These are phyloP conservation scores for Ophiorrhiza pumila DNA, from an alignment of 257 asterid genomes.

Conservation along the genomic window DNA sequence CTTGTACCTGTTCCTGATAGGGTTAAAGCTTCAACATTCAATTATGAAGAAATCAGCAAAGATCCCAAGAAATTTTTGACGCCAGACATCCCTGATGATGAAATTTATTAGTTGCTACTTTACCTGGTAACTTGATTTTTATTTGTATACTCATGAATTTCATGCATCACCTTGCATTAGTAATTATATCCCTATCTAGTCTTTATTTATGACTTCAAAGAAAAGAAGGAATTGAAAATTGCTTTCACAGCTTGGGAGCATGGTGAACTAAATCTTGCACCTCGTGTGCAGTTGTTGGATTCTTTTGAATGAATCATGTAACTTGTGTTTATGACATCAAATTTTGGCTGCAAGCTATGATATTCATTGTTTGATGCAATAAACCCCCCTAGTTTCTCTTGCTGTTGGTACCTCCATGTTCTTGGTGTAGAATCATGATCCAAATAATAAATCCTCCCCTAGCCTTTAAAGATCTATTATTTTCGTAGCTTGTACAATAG, in stretches of 20 bases:
- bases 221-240: background rate
- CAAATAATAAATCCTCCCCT: background rate
- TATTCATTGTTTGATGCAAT: background rate
- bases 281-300: background rate
- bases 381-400: background rate
- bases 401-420: background rate
- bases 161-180: background rate
- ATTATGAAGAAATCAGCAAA: constrained; percentile 54
- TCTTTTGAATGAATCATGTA: background rate
- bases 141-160: background rate
- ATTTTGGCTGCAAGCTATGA: too few relatives aligned
- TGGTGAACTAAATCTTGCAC: background rate
- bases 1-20: constrained; percentile 74
- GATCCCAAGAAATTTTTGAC: constrained; percentile 55
- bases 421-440: background rate
- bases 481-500: background rate
- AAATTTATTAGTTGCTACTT: constrained; percentile 51
- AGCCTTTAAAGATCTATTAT: background rate
- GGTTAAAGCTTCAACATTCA: constrained; percentile 58
- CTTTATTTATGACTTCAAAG: background rate
- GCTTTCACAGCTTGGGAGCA: background rate
- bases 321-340: background rate
- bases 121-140: constrained; percentile 30
- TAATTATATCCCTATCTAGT: background rate
- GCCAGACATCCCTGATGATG: constrained; percentile 84